Evolutionary conservation across 371 early-diverging fungal species (phyloP), one percentile per base, ranked within the genome.

Genomic region (Mortierella sp.): DNA sequence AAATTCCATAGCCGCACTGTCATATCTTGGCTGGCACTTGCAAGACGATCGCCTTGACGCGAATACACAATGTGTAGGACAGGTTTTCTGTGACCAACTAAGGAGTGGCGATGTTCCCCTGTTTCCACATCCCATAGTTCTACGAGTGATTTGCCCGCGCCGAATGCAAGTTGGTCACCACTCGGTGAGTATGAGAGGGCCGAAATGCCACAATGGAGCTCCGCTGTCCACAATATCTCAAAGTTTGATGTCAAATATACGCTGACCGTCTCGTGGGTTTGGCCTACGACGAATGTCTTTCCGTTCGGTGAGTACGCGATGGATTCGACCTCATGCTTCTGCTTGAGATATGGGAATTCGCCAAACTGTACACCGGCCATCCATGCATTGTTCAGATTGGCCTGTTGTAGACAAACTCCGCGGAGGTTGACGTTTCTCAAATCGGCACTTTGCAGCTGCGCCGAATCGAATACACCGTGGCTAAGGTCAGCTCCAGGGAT

Each of bases 401-500:
- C 61, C 24, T 45, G 28, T 12, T 46, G 61, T 9, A 60, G 16
- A 45, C 54, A 53, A 7, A 22, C 34, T 10, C 25, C 28, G 12
- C 28, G 37, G 9, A 59, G 43, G 13, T 39, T 50, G 51, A 28
- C 41, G 0, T 17, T 21, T 5, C 7, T 0, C 29, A 62, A 17
- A 17, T 47, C 62, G 5, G 62, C 40, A 2, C 39, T 29, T 21
- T 54, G 54, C 4, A 62, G 40, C 25, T 54, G 45, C 0, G 63
- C 63, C 0, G 63, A 63, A 13, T 63, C 63, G 22, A 63, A 48
- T 19, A n/a, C 29, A 0, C 63, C 63, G 14, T 9, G 3, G 17
- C 19, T 44, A 13, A 44, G 17, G 21, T 44, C 45, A 6, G 45
- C 45, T 44, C 45, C 45, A n/a, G 55, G 48, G 9, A 62, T 16